Evolutionary conservation across 2,329 filamentous ascomycete species (phyloP).

Genomic region (Cryphonectria carpinicola): DNA sequence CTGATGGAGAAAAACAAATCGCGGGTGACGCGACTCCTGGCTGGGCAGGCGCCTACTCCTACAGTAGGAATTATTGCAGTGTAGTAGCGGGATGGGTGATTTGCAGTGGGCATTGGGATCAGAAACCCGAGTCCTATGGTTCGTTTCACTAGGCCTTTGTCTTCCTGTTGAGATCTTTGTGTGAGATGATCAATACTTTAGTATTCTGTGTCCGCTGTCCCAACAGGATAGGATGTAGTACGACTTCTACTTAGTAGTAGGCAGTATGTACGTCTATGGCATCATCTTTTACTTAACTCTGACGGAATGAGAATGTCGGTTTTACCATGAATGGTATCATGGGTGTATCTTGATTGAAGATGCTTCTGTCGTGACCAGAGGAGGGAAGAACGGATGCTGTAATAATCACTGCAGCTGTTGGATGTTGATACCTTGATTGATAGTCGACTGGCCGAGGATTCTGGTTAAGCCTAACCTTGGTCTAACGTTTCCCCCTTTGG

Average conservation of each 20-base stretch:
- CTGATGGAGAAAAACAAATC: not conserved
- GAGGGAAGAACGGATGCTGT: too few species aligned
- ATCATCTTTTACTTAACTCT: too few species aligned
- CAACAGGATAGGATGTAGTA: not conserved
- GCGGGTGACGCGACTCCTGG: not conserved
- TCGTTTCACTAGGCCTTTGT: not conserved
- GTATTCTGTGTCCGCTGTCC: not conserved
- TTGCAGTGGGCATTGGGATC: not conserved
- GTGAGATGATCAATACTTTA: not conserved
- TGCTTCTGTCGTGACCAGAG: too few species aligned
- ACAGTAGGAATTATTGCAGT: not conserved
- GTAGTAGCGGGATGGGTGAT: not conserved
- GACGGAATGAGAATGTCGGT: too few species aligned
- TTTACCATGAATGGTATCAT: not conserved
- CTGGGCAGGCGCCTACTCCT: not conserved
- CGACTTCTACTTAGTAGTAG: too few species aligned
- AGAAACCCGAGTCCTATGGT: not conserved
- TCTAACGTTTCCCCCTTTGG: too few species aligned
- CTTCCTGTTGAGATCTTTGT: not conserved
- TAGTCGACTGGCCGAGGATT: not conserved
- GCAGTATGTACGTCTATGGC: too few species aligned
- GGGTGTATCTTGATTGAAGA: not conserved
- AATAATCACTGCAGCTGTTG: too few species aligned
- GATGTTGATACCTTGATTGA: too few species aligned
- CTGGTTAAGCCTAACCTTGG: not conserved